A percentile compares a stretch with the other conserved stretches of the same genome.
Conservation (phyloP, 768 basidiomycete species). For the Pulveroboletus sp. region DNA sequence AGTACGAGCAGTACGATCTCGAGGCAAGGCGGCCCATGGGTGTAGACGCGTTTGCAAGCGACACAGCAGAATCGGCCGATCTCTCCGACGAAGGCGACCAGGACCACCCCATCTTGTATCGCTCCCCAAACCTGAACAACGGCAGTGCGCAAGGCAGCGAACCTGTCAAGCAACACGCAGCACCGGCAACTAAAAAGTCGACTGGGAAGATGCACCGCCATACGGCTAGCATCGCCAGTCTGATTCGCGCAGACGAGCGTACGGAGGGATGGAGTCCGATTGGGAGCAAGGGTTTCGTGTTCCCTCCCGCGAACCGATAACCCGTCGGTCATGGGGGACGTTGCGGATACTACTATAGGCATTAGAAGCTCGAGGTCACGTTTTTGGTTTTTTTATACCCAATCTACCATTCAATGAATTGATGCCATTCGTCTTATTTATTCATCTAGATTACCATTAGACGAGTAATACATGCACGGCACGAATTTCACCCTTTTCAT, state of each 20-base stretch:
- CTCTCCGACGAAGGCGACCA: conserved; percentile 64
- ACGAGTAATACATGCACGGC: neutral
- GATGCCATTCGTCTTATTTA: neutral
- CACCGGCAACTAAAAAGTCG: conserved; percentile 16
- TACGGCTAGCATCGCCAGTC: conserved; percentile 81
- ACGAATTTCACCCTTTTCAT: no score
- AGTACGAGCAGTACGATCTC: conserved; percentile 78
- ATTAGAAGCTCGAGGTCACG: neutral
- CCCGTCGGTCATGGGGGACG: neutral
- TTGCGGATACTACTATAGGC: neutral
- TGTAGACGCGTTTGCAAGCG: conserved; percentile 32
- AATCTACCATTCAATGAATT: neutral
- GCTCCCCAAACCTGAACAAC: conserved; percentile 51
- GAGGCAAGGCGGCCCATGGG: conserved; percentile 44
- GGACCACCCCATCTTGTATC: conserved; percentile 60
- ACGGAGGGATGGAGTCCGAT: conserved; percentile 83
- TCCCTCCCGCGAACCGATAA: conserved; percentile 39
- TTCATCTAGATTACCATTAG: neutral
- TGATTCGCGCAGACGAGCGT: conserved; percentile 74
- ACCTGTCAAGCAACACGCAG: neutral
- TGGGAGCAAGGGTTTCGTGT: conserved; percentile 48
- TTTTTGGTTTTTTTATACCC: conserved; percentile 8
- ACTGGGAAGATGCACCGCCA: conserved; percentile 58
- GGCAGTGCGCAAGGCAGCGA: neutral
- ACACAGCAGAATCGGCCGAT: conserved; percentile 46